Percentiles rank a stretch among this genome's conserved stretches.
Evolutionary conservation across 2,329 filamentous ascomycete species (phyloP).

Genomic region (Basipetospora chlamydospora): DNA sequence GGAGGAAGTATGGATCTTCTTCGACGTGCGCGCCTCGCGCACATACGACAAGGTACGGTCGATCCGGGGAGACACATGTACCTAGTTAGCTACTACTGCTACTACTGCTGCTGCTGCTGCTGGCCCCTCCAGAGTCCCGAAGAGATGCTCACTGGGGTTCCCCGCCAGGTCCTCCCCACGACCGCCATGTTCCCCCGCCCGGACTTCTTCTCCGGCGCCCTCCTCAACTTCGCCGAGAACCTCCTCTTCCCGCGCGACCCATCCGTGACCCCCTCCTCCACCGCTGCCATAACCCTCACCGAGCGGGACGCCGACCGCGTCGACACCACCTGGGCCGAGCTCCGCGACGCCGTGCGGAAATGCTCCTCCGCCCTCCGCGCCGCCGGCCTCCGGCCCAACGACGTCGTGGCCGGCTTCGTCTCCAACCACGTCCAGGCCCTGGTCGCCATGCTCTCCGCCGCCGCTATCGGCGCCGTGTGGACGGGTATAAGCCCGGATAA

Average conservation of each 20-base stretch:
- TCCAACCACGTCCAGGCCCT: constrained; percentile 82
- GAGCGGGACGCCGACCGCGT: constrained; percentile 48
- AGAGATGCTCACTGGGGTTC: too few relatives aligned
- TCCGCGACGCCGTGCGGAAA: constrained; percentile 61
- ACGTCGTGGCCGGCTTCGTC: constrained; percentile 59
- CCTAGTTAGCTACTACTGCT: too few relatives aligned
- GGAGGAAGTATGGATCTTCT: constrained; percentile 73
- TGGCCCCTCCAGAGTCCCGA: too few relatives aligned
- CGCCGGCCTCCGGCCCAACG: constrained; percentile 41
- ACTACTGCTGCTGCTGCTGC: too few relatives aligned
- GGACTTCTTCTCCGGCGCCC: constrained; percentile 65
- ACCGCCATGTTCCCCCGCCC: constrained; percentile 75
- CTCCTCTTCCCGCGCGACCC: constrained; percentile 59
- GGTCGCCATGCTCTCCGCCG: constrained; percentile 73
- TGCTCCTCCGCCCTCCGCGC: constrained; percentile 59
- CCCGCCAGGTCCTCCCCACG: constrained; percentile 48
- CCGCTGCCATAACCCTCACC: constrained; percentile 66
- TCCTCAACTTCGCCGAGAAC: constrained; percentile 90
- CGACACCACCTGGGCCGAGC: constrained; percentile 56
- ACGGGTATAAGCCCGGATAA: constrained; percentile 87
- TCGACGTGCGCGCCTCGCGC: constrained; percentile 56
- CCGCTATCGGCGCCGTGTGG: constrained; percentile 78
- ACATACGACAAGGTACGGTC: constrained; percentile 45
- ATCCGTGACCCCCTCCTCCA: constrained; percentile 7
- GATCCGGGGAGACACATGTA: too few relatives aligned